Base-by-base conservation (phyloP, 1,139 yeast genomes). In the Protomyces inundatus region DNA sequence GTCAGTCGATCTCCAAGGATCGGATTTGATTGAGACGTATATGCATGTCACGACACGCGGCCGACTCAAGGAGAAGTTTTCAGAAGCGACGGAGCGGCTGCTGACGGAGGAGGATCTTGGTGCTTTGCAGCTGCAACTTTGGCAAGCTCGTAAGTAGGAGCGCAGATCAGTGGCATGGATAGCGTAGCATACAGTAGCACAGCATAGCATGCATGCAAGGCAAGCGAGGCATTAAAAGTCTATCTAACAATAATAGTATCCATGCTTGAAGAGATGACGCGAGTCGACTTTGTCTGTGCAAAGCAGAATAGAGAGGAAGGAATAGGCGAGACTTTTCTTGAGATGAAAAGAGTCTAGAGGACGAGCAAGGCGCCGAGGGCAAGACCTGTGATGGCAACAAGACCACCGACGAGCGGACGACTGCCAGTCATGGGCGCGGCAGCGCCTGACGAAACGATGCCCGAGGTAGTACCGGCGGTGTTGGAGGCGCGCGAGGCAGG, bases 11-110 rank as follows among this genome's bases (percentile, higher is more conserved):
- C 33, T 34, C 33, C 46, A 34, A 35, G 23, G 32, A 4, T 6
- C 33, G 50, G 50, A 50, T 32, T 32, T 58, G 32, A 16, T 58
- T 7, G 35, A 42, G 3, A 55, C 62, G 3, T 58, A 52, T 16
- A 33, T 48, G 62, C 40, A 52, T 7, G 56, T 55, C 10, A 58
- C 55, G 23, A 33, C 55, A 10, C n/a, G 7, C 23, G 62, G 62
- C 10, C 12, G 10, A 12, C 53, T 58, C n/a, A 23, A 37, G 12
- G 52, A 51, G 10, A 58, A 42, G 4, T 58, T 50, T 14, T 10
- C 36, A 4, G 37, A 10, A 4, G 12, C n/a, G 16, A 10, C 9
- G 32, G 30, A 10, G 10, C 40, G 45, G 9, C 40, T 39, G 34
- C 52, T 58, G 23, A 10, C 35, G 9, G 62, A 52, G 23, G 51